Evolutionary conservation across 345 rosid genomes (phyloP).

Genomic region (Excoecaria cochinchinensis): DNA sequence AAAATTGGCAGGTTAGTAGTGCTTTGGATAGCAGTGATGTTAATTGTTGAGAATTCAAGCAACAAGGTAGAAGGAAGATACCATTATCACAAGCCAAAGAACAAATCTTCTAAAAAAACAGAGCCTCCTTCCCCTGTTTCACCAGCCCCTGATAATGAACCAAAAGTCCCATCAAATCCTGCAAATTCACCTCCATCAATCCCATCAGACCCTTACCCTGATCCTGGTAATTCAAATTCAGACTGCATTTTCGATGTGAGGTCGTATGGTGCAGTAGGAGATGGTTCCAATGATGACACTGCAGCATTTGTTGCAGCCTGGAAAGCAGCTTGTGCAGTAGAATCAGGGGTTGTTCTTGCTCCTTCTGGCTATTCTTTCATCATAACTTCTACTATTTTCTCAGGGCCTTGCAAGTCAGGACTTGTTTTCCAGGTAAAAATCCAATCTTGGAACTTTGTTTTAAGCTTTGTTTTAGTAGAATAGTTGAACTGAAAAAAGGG

Average conservation of each 20-base stretch:
- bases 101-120: conserved; percentile 15
- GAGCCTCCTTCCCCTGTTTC: conserved; percentile 30
- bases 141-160: conserved; percentile 16
- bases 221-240: conserved; percentile 33
- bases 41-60: conserved; percentile 33
- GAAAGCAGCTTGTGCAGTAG: conserved; percentile 87
- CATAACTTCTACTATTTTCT: conserved; percentile 85
- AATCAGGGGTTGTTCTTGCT: conserved; percentile 57
- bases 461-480: not conserved
- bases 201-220: conserved; percentile 72
- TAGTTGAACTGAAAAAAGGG: not conserved
- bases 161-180: not conserved
- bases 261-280: conserved; percentile 78
- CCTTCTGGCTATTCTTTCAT: conserved; percentile 63
- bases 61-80: conserved; percentile 59
- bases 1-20: conserved; percentile 20
- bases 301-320: conserved; percentile 73
- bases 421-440: conserved; percentile 66
- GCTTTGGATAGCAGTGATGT: conserved; percentile 19
- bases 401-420: conserved; percentile 90
- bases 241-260: conserved; percentile 62
- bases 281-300: conserved; percentile 78
- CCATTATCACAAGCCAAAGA: conserved; percentile 61
- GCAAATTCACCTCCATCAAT: conserved; percentile 24
- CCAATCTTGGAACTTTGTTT: too few species aligned